Evolutionary conservation across 805 yeast genomes (phyloP), one percentile per base, ranked within the genome.

Genomic region (Candida michaelii): DNA sequence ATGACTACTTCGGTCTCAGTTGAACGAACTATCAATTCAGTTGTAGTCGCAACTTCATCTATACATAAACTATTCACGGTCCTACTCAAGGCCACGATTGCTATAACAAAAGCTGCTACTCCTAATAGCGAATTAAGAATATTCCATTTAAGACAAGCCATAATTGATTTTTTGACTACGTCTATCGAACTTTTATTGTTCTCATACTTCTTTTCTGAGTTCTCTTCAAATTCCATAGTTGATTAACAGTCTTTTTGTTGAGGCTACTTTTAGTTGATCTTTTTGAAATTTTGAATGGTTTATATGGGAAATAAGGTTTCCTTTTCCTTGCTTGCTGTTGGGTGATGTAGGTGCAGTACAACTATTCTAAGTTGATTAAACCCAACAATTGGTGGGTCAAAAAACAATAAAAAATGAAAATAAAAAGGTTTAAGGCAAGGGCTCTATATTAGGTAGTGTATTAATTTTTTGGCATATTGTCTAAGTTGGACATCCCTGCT

Each of bases 51-150:
- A 27, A 27, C 30, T 5, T 11, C 14, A 12, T 12, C 6, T 27
- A 27, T 13, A 13, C n/a, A 27, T n/a, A 11, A 11, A 7, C 12
- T 5, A n/a, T 23, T 23, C 6, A 11, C 7, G 30, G 32, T 30
- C n/a, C 32, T 30, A 30, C 32, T 30, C 17, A 30, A 30, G 11
- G 32, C 32, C 10, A 30, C 32, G 13, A 30, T 30, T 4, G 32
- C 32, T 12, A 30, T 13, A 14, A 30, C 32, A 30, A 30, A 13
- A 5, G 32, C 32, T 6, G 18, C 16, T 5, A 16, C 18, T 6
- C 18, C 18, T 6, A 14, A 30, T 10, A 30, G 4, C 5, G 18
- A 14, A 16, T 30, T 30, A 8, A 13, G 10, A 6, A 30, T 13
- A 13, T 30, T 30, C 32, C 32, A 30, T 11, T 30, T 30, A 17